phyloP scores from a whole-genome alignment of 148 eudicot genomes.

The Pouteria glomerata region DNA sequence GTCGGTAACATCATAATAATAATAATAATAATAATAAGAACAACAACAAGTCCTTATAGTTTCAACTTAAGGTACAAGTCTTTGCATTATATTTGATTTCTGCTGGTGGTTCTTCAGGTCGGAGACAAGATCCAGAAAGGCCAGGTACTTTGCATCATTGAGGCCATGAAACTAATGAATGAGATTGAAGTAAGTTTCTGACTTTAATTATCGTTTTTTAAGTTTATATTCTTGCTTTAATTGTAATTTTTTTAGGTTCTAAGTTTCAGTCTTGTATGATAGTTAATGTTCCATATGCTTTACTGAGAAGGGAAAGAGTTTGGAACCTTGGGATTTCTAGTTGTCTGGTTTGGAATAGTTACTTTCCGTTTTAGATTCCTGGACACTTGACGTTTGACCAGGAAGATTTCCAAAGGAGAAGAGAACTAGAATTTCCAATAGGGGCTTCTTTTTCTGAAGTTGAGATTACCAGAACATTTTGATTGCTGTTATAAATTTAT shows the following conservation, averaged over 20 bases:
- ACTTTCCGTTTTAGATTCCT: not conserved
- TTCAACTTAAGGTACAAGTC: not conserved
- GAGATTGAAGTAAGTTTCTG: conserved; percentile 47
- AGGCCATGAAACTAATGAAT: conserved; percentile 64
- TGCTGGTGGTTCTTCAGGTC: conserved; percentile 27
- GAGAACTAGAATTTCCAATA: not conserved
- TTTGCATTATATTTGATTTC: too few relatives aligned
- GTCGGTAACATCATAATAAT: too few relatives aligned
- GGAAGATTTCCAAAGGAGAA: not conserved
- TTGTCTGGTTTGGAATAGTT: not conserved
- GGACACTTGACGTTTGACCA: not conserved
- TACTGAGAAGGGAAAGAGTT: not conserved
- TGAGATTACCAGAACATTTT: too few relatives aligned
- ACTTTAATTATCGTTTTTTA: too few relatives aligned
- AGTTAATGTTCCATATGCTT: not conserved
- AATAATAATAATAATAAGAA: too few relatives aligned
- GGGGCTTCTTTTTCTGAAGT: not conserved
- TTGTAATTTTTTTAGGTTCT: not conserved
- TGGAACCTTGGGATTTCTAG: not conserved
- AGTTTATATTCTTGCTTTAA: too few relatives aligned
- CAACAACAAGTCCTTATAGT: not conserved
- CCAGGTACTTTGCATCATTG: conserved; percentile 54
- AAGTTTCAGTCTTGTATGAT: not conserved
- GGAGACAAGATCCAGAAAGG: conserved; percentile 55
- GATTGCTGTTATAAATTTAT: too few relatives aligned